Evolutionary conservation across 495 filamentous ascomycete genomes (phyloP).

Genomic region (Sabuloglossum arenarium): DNA sequence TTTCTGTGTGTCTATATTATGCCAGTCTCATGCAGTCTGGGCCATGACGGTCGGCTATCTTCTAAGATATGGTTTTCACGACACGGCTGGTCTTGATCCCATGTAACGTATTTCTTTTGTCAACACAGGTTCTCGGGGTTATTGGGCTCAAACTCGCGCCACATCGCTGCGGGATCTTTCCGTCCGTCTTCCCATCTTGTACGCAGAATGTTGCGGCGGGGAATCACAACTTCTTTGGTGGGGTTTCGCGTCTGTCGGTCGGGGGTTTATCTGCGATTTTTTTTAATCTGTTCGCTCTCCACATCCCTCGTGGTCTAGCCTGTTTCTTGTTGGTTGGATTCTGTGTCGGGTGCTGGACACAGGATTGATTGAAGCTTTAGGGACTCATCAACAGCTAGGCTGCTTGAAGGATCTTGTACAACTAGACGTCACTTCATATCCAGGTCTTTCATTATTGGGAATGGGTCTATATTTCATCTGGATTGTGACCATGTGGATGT

Average conservation of each 20-base stretch:
- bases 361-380: not conserved
- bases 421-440: not conserved
- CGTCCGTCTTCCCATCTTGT: not conserved
- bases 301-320: not conserved
- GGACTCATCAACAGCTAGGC: not conserved
- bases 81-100: not conserved
- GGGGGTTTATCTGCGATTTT: not conserved
- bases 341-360: not conserved
- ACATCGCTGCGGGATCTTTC: not conserved
- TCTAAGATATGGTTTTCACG: not conserved
- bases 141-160: not conserved
- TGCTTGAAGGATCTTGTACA: not conserved
- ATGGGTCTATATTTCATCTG: not conserved
- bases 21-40: not conserved
- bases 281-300: no score
- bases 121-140: not conserved
- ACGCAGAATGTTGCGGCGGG: not conserved
- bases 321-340: not conserved
- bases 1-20: not conserved
- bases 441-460: not conserved
- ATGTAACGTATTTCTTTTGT: constrained; percentile 3
- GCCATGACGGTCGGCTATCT: not conserved
- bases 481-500: not conserved
- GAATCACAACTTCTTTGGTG: not conserved
- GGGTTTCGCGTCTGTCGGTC: not conserved